Evolutionary conservation across 179 eudicot genomes (phyloP).

Genomic region (Patellifolia procumbens): DNA sequence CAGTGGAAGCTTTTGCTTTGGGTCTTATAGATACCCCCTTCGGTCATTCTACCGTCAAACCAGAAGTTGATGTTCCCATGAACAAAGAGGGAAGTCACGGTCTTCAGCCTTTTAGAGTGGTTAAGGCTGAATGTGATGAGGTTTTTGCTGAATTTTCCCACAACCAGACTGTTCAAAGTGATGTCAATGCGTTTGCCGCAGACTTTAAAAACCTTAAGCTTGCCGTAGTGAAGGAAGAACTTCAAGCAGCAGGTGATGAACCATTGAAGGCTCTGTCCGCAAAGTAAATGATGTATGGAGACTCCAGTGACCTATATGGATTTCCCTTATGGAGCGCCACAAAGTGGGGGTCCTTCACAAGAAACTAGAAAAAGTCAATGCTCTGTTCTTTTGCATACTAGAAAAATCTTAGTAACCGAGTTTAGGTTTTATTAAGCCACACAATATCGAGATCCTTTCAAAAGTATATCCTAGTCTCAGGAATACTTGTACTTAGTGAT

Average conservation of each 20-base stretch:
- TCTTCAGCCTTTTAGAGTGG: neutral
- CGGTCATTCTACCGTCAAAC: constrained; percentile 11
- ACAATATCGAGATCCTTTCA: neutral
- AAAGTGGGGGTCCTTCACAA: neutral
- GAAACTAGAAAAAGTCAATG: constrained; percentile 4
- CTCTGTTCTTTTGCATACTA: constrained; percentile 12
- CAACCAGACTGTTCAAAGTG: constrained; percentile 13
- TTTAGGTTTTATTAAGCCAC: constrained; percentile 6
- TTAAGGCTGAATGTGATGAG: constrained; percentile 2
- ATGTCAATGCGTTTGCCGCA: neutral
- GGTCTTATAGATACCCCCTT: constrained; percentile 21
- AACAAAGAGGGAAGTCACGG: constrained; percentile 1
- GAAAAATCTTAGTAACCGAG: neutral
- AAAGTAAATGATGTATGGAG: constrained; percentile 4
- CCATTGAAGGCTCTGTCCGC: neutral
- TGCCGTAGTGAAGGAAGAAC: neutral
- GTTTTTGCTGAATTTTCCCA: constrained; percentile 8
- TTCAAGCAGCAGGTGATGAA: neutral
- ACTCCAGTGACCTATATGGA: neutral
- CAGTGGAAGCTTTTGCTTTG: constrained; percentile 27
- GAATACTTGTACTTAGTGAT: neutral
- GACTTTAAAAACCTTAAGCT: neutral
- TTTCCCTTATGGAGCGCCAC: neutral
- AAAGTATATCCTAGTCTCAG: neutral
- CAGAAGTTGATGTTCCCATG: neutral